Percentiles rank a stretch among this genome's conserved stretches.
phyloP scores from a whole-genome alignment of 2,329 filamentous ascomycete genomes.

The Penicillium hesseltinei region DNA sequence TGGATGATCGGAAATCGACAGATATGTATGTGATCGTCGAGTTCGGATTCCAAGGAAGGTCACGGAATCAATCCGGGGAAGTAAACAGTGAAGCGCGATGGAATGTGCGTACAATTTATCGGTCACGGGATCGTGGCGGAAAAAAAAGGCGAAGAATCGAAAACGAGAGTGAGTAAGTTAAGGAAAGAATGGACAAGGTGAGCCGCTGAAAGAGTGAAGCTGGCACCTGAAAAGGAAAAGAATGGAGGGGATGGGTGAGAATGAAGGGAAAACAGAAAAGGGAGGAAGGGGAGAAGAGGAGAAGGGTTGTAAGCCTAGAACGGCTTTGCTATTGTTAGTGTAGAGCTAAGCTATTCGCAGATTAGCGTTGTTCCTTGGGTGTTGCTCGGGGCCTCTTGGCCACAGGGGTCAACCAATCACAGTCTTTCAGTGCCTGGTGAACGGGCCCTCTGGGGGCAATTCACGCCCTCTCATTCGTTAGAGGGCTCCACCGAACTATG shows the following conservation, averaged over 20 bases:
- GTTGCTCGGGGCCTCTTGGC: slow-evolving; percentile 54
- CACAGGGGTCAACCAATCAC: slow-evolving; percentile 27
- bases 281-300: slow-evolving; percentile 22
- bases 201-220: slow-evolving; percentile 66
- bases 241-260: slow-evolving; percentile 23
- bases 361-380: slow-evolving; percentile 42
- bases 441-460: background rate
- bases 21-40: slow-evolving; percentile 20
- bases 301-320: slow-evolving; percentile 14
- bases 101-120: background rate
- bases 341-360: slow-evolving; percentile 26
- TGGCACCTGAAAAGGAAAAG: slow-evolving; percentile 45
- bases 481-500: slow-evolving; percentile 14
- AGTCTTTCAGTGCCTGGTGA: slow-evolving; percentile 8
- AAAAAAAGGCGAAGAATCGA: slow-evolving; percentile 8
- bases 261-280: slow-evolving; percentile 27
- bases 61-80: slow-evolving; percentile 18
- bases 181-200: slow-evolving; percentile 47
- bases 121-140: slow-evolving; percentile 4
- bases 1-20: background rate
- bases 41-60: slow-evolving; percentile 20
- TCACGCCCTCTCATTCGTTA: slow-evolving; percentile 7
- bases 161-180: slow-evolving; percentile 13
- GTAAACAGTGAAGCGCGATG: background rate
- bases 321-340: slow-evolving; percentile 18